phyloP scores from a whole-genome alignment of 1,284 basidiomycete species.

The Sanghuangporus baumii region DNA sequence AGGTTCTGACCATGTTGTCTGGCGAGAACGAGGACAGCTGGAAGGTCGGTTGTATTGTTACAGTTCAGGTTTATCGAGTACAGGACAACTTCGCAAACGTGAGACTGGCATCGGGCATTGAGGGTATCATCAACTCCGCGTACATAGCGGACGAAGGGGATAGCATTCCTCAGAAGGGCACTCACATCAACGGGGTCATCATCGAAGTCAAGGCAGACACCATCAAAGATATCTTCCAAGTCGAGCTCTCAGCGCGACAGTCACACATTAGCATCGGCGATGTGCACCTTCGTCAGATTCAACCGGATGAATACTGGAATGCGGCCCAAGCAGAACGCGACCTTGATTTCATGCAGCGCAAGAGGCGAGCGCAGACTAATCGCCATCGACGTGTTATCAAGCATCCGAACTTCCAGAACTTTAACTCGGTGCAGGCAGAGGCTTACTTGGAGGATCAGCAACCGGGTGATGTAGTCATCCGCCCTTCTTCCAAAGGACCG shows the following conservation, averaged over 20 bases:
- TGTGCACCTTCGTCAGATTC: slow-evolving; percentile 54
- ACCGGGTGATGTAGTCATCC: slow-evolving; percentile 91
- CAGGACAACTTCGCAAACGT: slow-evolving; percentile 52
- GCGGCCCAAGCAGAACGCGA: slow-evolving; percentile 62
- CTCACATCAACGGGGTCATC: slow-evolving; percentile 80
- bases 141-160: slow-evolving; percentile 55
- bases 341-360: slow-evolving; percentile 69
- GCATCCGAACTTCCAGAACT: slow-evolving; percentile 98
- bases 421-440: slow-evolving; percentile 90
- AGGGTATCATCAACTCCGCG: slow-evolving; percentile 71
- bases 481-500: slow-evolving; percentile 91
- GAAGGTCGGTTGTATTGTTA: slow-evolving; percentile 76
- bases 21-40: slow-evolving; percentile 86
- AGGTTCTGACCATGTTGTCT: slow-evolving; percentile 92
- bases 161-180: slow-evolving; percentile 56
- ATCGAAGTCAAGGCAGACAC: slow-evolving; percentile 67
- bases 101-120: slow-evolving; percentile 88
- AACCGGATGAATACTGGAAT: slow-evolving; percentile 69
- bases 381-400: slow-evolving; percentile 86
- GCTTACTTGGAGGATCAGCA: slow-evolving; percentile 86
- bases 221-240: slow-evolving; percentile 56
- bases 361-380: slow-evolving; percentile 78
- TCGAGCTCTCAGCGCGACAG: slow-evolving; percentile 74
- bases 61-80: slow-evolving; percentile 67
- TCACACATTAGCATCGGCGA: slow-evolving; percentile 69